Evolutionary conservation across 768 basidiomycete species (phyloP), one percentile per base, ranked within the genome.

Genomic region (Lyophyllum atratum): DNA sequence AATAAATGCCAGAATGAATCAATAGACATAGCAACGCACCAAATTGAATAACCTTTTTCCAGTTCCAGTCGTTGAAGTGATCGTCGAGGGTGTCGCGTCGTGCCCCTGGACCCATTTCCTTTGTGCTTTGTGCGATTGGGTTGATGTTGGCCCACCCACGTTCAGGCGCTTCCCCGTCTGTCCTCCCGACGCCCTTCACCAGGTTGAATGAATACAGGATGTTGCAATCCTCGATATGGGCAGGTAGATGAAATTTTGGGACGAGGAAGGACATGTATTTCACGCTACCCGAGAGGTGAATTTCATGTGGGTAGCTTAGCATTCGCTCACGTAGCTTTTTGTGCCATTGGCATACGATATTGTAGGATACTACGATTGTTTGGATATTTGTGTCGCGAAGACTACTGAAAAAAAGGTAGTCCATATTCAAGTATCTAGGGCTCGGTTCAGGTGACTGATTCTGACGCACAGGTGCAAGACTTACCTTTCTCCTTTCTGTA

Each of bases 241-340:
- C 64, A 0, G 64, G 59, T 1, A 69, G 46, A 51, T 72, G 72
- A 24, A 72, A 67, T 44, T 72, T 71, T 2, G 72, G 72, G n/a
- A 73, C 56, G 6, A 62, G 51, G 42, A 56, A 64, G 1, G 39
- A 28, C 14, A 61, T 49, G 10, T 54, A 6, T 25, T 8, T 58
- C 10, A 43, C 28, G 7, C 19, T 7, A 9, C 21, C 15, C 4
- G 19, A 25, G 10, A 37, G 22, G 33, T 39, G 26, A 3, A 58
- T 29, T 2, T 37, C 10, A n/a, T 51, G 37, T 15, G 45, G 50
- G 31, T 54, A 58, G 12, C 11, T 31, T 14, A 25, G 24, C 25
- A 64, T 55, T 1, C 67, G 62, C 46, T 59, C 43, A 11, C 37
- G 29, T 8, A 70, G 42, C 22, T 68, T 62, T 15, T 52, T 60